Percentiles rank a stretch among this genome's conserved stretches.
These are phyloP conservation scores for Funneliformis mosseae DNA, from an alignment of 192 early-diverging fungal species.

Conservation along the genomic window DNA sequence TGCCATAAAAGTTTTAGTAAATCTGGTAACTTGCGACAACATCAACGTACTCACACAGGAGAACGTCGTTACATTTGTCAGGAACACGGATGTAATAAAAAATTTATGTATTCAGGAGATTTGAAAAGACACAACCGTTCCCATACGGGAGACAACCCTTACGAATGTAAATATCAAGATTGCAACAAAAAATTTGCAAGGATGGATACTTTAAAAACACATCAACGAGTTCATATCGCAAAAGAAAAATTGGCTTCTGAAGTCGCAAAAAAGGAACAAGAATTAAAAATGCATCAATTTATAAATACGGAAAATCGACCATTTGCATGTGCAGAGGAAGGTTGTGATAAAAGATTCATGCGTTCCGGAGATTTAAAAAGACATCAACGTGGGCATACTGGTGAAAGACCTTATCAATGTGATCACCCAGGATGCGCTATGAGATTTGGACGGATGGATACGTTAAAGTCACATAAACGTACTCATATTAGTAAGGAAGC, in stretches of 20 bases:
- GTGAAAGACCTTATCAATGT: slow-evolving; percentile 80
- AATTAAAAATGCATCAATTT: not conserved
- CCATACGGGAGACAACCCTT: slow-evolving; percentile 46
- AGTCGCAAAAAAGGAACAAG: slow-evolving; percentile 59
- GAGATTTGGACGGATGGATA: slow-evolving; percentile 74
- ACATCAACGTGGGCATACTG: slow-evolving; percentile 82
- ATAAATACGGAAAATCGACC: slow-evolving; percentile 47
- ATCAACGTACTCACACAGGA: slow-evolving; percentile 62
- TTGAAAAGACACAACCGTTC: slow-evolving; percentile 52
- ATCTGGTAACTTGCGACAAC: slow-evolving; percentile 75
- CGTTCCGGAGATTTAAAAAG: slow-evolving; percentile 78
- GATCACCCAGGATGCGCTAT: slow-evolving; percentile 72
- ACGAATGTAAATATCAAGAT: slow-evolving; percentile 33
- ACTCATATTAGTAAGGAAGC: slow-evolving; percentile 56
- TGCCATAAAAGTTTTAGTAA: slow-evolving; percentile 55
- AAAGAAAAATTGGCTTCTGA: slow-evolving; percentile 46
- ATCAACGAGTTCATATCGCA: slow-evolving; percentile 61
- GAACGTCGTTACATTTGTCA: slow-evolving; percentile 46
- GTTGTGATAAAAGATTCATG: slow-evolving; percentile 72
- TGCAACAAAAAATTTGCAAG: slow-evolving; percentile 57
- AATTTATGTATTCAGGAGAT: slow-evolving; percentile 51
- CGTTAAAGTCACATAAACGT: slow-evolving; percentile 71
- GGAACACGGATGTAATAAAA: slow-evolving; percentile 50
- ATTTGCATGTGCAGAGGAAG: slow-evolving; percentile 40
- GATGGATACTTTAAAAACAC: slow-evolving; percentile 75